phyloP scores from a whole-genome alignment of 257 asterid genomes.

The Solanum chiquidenum region DNA sequence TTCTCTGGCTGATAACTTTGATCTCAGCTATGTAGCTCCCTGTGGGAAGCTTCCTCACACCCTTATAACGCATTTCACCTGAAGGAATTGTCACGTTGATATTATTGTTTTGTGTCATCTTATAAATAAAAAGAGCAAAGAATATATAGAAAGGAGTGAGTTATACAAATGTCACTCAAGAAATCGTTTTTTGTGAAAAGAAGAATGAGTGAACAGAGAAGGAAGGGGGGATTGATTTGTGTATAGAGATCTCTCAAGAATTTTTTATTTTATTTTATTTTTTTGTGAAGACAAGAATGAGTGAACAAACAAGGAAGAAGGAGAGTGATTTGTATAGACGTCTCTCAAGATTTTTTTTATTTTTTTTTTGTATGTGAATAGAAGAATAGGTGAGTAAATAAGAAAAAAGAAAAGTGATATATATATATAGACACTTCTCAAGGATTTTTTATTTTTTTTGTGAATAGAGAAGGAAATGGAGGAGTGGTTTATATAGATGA shows the following conservation, averaged over 20 bases:
- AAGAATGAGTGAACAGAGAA: no score
- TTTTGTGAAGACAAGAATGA: background rate
- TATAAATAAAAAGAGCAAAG: no score
- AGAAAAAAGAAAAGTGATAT: background rate
- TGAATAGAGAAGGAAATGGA: background rate
- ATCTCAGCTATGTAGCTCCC: background rate
- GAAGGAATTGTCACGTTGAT: background rate
- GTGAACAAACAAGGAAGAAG: background rate
- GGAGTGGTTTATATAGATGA: background rate
- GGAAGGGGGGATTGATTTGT: no score
- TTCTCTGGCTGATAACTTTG: background rate
- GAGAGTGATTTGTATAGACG: background rate
- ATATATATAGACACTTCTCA: background rate
- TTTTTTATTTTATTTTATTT: no score
- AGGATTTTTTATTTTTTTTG: background rate
- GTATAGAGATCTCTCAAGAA: background rate
- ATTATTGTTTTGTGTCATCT: background rate
- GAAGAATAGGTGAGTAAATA: background rate
- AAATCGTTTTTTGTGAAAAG: background rate
- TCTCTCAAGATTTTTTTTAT: background rate
- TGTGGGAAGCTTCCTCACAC: background rate
- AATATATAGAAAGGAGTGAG: no score
- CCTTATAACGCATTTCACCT: background rate
- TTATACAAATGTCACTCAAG: no score
- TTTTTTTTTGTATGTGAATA: background rate